Evolutionary conservation across 1,139 yeast genomes (phyloP).

Genomic region (Taphrina betulina): DNA sequence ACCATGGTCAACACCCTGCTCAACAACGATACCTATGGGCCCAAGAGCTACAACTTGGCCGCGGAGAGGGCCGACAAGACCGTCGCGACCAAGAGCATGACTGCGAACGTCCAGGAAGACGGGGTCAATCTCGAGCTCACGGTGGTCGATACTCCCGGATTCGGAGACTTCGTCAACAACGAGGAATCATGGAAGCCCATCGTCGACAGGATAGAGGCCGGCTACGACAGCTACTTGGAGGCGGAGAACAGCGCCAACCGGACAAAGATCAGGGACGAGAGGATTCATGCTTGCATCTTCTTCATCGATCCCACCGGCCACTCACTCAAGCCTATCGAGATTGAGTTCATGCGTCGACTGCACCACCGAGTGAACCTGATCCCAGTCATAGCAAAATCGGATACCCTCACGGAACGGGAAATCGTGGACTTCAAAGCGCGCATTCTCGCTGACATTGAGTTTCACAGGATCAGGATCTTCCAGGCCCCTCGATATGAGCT

Average conservation of each 20-base stretch:
- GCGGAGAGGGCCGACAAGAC: conserved; percentile 41
- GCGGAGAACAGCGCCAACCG: conserved; percentile 85
- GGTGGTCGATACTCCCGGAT: conserved; percentile 89
- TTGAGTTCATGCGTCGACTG: conserved; percentile 80
- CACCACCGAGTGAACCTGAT: conserved; percentile 90
- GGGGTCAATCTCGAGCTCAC: conserved; percentile 84
- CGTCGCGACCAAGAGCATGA: conserved; percentile 66
- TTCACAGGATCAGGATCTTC: conserved; percentile 75
- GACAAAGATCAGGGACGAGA: conserved; percentile 64
- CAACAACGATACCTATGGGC: conserved; percentile 50
- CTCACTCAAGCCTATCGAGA: conserved; percentile 82
- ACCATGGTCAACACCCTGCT: conserved; percentile 90
- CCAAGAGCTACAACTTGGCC: conserved; percentile 41
- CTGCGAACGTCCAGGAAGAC: conserved; percentile 82
- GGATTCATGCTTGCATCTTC: conserved; percentile 83
- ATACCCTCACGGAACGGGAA: conserved; percentile 88
- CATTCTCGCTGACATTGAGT: conserved; percentile 56
- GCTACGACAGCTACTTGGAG: conserved; percentile 87
- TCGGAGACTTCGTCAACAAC: conserved; percentile 89
- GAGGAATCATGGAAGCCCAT: conserved; percentile 89
- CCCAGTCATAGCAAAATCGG: conserved; percentile 93
- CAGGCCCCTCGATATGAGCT: conserved; percentile 74
- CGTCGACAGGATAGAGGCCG: conserved; percentile 78
- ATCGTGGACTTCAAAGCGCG: conserved; percentile 65
- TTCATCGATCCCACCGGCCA: conserved; percentile 98